Base-by-base conservation (phyloP, 768 basidiomycete species). In the Mycena pura region DNA sequence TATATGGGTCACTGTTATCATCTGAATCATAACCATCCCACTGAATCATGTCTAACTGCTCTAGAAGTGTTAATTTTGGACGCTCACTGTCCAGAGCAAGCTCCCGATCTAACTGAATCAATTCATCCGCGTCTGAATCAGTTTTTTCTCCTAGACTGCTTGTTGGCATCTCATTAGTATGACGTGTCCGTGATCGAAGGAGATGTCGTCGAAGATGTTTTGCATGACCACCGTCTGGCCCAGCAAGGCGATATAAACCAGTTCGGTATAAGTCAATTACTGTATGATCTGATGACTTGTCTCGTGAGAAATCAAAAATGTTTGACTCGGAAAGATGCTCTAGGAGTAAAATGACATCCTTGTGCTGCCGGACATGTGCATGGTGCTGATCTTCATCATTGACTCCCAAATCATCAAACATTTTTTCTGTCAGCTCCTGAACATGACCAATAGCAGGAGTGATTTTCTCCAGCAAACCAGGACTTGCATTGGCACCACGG, bases 381-480 rank as follows among this genome's bases (percentile, higher is more conserved):
- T 72, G 70, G 7, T 64, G 49, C 38, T 69, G 63, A 32, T 69
- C 60, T 7, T 48, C 45, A 3, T 17, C 15, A 17, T 70, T 45
- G 22, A 72, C 60, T 32, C 65, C 65, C 8, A 72, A 15, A 14
- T 72, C 70, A 19, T 57, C 43, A 31, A 56, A 69, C 2, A 70
- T 45, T 21, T 61, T 47, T 14, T 68, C 64, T 1, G 66, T 70
- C 14, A 69, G 29, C 10, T 58, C 5, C 25, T 57, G 51, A 13
- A 72, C 34, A 53, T 67, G 62, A 3, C 70, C 70, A 27, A 72
- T 52, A 6, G 69, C 67, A 0, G 69, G 70, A 8, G 69, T 70
- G 4, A 67, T 70, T 52, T 68, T 66, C 38, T 69, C 65, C 5
- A 70, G 66, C n/a, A 65, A 28, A 5, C 55, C 61, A 0, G 70